phyloP scores from a whole-genome alignment of 2,329 filamentous ascomycete genomes.

The Trichoderma harzianum region DNA sequence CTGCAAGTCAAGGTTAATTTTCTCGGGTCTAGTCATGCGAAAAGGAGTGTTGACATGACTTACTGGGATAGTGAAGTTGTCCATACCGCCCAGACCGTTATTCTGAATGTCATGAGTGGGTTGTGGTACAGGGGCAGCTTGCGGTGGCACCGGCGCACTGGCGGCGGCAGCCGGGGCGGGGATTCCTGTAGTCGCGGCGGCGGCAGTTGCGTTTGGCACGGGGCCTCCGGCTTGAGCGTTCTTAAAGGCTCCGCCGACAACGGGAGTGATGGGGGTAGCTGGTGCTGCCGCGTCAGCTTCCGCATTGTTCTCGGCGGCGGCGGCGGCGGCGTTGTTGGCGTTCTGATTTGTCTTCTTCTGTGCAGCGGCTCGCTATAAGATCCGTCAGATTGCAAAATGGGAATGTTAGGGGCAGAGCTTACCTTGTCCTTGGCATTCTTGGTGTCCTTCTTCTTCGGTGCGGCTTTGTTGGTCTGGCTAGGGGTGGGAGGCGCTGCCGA shows the following conservation, averaged over 20 bases:
- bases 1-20: slow-evolving; percentile 23
- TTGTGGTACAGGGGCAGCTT: slow-evolving; percentile 42
- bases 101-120: slow-evolving; percentile 49
- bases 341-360: slow-evolving; percentile 63
- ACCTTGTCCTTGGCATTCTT: slow-evolving; percentile 65
- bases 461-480: slow-evolving; percentile 67
- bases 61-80: slow-evolving; percentile 44
- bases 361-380: slow-evolving; percentile 46
- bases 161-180: slow-evolving; percentile 31
- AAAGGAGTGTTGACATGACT: slow-evolving; percentile 23
- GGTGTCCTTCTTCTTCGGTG: slow-evolving; percentile 72
- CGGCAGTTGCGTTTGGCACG: slow-evolving; percentile 31
- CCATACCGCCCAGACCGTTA: slow-evolving; percentile 41
- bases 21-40: neutral
- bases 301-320: slow-evolving; percentile 52
- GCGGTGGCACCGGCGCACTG: slow-evolving; percentile 35
- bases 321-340: slow-evolving; percentile 48
- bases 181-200: slow-evolving; percentile 25
- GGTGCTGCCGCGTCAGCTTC: slow-evolving; percentile 60
- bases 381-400: slow-evolving; percentile 22
- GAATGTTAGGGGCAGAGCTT: slow-evolving; percentile 16
- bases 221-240: slow-evolving; percentile 29
- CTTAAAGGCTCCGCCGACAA: slow-evolving; percentile 49
- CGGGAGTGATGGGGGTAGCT: slow-evolving; percentile 61
- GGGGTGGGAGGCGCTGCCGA: slow-evolving; percentile 73